Conservation (phyloP, 306 rosid species). For the Delonix regia region DNA sequence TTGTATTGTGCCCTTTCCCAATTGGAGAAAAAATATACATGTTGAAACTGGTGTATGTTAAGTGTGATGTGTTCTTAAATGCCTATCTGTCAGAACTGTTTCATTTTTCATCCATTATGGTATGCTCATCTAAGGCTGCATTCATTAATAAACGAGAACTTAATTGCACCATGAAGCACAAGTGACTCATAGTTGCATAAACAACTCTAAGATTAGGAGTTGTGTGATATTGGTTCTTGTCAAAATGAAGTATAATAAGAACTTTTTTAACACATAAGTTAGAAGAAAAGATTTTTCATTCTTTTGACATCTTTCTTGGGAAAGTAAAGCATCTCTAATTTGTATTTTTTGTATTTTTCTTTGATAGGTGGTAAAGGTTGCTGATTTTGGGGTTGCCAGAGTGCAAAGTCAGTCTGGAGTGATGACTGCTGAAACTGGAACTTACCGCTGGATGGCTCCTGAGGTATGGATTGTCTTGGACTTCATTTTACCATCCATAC, state of each 20-base stretch:
- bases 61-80: conserved; percentile 11
- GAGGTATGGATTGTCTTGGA: conserved; percentile 63
- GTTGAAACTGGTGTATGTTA: not conserved
- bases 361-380: conserved; percentile 92
- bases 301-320: not conserved
- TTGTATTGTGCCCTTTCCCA: not conserved
- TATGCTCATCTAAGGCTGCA: conserved; percentile 24
- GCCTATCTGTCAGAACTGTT: conserved; percentile 4
- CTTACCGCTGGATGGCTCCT: conserved; percentile 99
- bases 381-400: conserved; percentile 99
- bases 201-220: conserved; percentile 20
- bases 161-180: conserved; percentile 22
- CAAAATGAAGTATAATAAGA: conserved; percentile 30
- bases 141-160: conserved; percentile 32
- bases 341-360: conserved; percentile 31
- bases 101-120: conserved; percentile 3
- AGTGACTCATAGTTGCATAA: not conserved
- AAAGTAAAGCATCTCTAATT: conserved; percentile 16
- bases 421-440: conserved; percentile 99
- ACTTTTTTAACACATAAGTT: not conserved
- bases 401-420: conserved; percentile 95
- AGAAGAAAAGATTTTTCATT: conserved; percentile 20
- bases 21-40: not conserved
- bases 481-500: not conserved
- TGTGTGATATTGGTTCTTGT: conserved; percentile 16